Evolutionary conservation across 768 basidiomycete genomes (phyloP).

Genomic region (Clitopilus hobsonii): DNA sequence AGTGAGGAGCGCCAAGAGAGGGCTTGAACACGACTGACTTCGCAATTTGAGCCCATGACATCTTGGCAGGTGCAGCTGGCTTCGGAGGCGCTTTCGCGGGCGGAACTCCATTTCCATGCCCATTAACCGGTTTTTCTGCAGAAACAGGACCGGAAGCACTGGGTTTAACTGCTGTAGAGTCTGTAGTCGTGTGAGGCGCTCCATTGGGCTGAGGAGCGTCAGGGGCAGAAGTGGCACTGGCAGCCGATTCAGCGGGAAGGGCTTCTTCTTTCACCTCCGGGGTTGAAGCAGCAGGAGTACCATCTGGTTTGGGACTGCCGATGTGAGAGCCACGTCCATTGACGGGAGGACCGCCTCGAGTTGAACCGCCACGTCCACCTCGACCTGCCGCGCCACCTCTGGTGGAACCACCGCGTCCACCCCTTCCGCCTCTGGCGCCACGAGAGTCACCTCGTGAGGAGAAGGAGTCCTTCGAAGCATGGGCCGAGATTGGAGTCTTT

Average conservation of each 20-base stretch:
- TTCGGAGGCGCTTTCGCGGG: constrained; percentile 36
- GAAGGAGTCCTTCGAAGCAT: constrained; percentile 49
- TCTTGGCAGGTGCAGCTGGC: constrained; percentile 67
- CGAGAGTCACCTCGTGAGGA: constrained; percentile 50
- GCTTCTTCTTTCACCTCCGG: constrained; percentile 15
- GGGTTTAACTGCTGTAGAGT: constrained; percentile 26
- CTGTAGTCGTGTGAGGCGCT: constrained; percentile 26
- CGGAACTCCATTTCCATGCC: constrained; percentile 24
- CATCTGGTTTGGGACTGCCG: constrained; percentile 23
- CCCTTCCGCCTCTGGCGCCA: constrained; percentile 56
- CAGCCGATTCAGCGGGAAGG: constrained; percentile 19
- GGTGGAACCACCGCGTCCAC: constrained; percentile 57
- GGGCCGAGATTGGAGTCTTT: constrained; percentile 44
- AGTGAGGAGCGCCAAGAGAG: constrained; percentile 3
- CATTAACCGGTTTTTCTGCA: constrained; percentile 31
- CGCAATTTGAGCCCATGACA: constrained; percentile 86
- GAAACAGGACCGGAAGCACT: constrained; percentile 27
- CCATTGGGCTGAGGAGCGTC: constrained; percentile 23
- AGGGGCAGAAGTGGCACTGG: constrained; percentile 14
- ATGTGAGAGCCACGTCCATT: constrained; percentile 37
- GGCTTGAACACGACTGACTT: constrained; percentile 40
- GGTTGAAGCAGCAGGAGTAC: constrained; percentile 14
- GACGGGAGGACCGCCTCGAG: constrained; percentile 30
- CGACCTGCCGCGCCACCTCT: constrained; percentile 46
- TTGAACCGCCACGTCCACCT: constrained; percentile 42